Conservation (phyloP, 1,284 basidiomycete genomes). For the Austroboletus niveus region DNA sequence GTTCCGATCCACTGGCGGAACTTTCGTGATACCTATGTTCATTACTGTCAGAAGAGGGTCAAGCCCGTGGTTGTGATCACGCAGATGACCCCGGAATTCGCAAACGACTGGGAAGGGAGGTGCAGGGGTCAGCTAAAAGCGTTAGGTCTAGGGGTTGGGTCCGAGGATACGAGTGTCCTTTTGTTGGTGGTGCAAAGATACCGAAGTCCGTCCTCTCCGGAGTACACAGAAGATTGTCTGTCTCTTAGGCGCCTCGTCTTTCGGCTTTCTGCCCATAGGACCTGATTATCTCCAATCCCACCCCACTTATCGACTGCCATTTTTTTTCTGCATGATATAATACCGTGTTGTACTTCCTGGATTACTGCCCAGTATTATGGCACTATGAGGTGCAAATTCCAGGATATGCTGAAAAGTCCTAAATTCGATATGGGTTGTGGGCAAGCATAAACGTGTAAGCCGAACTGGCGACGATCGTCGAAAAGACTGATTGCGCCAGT, state of each 20-base stretch:
- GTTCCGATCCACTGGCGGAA: constrained; percentile 26
- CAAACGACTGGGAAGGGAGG: constrained; percentile 19
- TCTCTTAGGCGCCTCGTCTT: constrained; percentile 19
- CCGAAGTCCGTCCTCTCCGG: constrained; percentile 13
- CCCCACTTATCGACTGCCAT: too few species aligned
- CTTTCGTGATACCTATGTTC: constrained; percentile 26
- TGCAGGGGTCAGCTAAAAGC: constrained; percentile 14
- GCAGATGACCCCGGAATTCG: constrained; percentile 23
- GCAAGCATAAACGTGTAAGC: too few species aligned
- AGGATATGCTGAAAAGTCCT: too few species aligned
- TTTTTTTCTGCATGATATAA: too few species aligned
- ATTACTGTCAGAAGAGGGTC: constrained; percentile 24
- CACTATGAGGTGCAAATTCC: too few species aligned
- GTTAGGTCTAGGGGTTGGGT: constrained; percentile 3
- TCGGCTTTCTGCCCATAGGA: constrained; percentile 9
- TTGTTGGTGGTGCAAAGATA: constrained; percentile 17
- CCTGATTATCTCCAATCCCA: constrained; percentile 1
- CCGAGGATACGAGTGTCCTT: background rate
- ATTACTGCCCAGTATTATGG: too few species aligned
- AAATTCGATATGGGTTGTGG: too few species aligned
- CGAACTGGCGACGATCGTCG: too few species aligned
- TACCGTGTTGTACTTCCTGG: too few species aligned
- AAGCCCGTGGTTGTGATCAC: constrained; percentile 28
- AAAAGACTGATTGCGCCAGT: background rate
- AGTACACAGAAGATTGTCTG: constrained; percentile 21